Evolutionary conservation across 2,329 filamentous ascomycete genomes (phyloP), one percentile per base, ranked within the genome.

Genomic region (Calonectria multiphialidica): DNA sequence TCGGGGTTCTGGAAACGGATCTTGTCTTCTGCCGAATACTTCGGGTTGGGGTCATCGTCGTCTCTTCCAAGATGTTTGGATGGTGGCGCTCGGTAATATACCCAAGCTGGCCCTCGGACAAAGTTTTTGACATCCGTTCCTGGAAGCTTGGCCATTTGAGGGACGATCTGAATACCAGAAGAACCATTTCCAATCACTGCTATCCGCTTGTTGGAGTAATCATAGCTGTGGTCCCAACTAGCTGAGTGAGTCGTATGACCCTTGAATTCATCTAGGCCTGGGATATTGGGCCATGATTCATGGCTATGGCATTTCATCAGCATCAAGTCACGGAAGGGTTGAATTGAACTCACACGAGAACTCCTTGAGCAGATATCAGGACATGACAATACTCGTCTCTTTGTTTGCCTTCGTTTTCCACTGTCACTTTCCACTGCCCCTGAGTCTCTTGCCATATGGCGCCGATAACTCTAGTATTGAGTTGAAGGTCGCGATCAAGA

Each of bases 1-100:
- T 87, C 83, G 0, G 90, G 89, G 71, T 92, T 74, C 30, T 88
- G 90, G 0, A 86, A 86, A 15, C 88, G 84, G 1, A 85, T 81
- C 64, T 89, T 84, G 23, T 90, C 87, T 30, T 85, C 72, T 1
- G 82, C 79, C 1, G 77, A 72, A 45, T 81, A 81, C 8, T 71
- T 37, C 0, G 80, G 78, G 12, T 72, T 84, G 44, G 80, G 78
- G 7, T 81, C 80, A 3, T 80, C 75, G 25, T 77, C 76, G 0
- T 82, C 81, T 35, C 77, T 50, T 4, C 78, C 79, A 2, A 80
- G 72, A 35, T 80, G 79, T 68, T 80, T 80, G 5, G 78, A 81
- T 1, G 81, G 84, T 18, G 73, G 80, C 45, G 68, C 83, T 72
- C 66, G 82, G 75, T 72, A 84, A 78, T 76, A 85, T 0, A 83